These are phyloP conservation scores for Cytospora paraplurivora DNA, from an alignment of 2,329 filamentous ascomycete species.

Conservation along the genomic window DNA sequence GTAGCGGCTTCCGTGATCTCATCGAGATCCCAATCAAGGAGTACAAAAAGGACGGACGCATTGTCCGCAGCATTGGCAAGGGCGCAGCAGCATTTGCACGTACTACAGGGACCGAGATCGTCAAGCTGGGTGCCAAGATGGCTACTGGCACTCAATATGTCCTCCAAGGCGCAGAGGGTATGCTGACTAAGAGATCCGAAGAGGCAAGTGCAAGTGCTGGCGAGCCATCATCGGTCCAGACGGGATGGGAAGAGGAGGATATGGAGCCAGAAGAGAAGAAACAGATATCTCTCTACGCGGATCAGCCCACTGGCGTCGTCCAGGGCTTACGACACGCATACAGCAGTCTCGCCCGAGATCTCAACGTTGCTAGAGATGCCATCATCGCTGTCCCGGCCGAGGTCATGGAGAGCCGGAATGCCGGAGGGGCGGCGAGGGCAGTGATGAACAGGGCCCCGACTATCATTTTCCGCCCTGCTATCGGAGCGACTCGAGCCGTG, in stretches of 20 bases:
- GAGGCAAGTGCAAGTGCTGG: constrained; percentile 33
- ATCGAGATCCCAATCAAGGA: constrained; percentile 88
- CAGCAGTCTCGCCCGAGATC: constrained; percentile 78
- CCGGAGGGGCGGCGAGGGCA: constrained; percentile 76
- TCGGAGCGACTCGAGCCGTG: constrained; percentile 86
- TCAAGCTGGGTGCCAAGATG: constrained; percentile 90
- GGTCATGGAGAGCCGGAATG: constrained; percentile 81
- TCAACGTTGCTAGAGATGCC: constrained; percentile 84
- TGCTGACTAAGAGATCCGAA: constrained; percentile 58
- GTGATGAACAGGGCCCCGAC: constrained; percentile 85
- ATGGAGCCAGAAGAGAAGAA: constrained; percentile 70
- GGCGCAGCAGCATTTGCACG: constrained; percentile 87
- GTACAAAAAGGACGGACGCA: constrained; percentile 89
- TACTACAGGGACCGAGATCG: constrained; percentile 91
- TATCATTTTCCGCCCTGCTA: constrained; percentile 85
- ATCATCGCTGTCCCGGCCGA: constrained; percentile 94
- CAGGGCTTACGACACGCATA: constrained; percentile 85
- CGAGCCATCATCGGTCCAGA: constrained; percentile 23
- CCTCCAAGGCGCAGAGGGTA: constrained; percentile 82
- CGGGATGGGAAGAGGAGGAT: constrained; percentile 50
- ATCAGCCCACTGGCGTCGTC: constrained; percentile 87
- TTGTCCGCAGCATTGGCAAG: constrained; percentile 89
- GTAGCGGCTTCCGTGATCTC: constrained; percentile 81
- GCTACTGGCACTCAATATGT: constrained; percentile 95
- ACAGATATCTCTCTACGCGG: constrained; percentile 87